Percentiles rank a stretch among this genome's conserved stretches.
Conservation (phyloP, 768 basidiomycete species). For the Saitozyma sp. region DNA sequence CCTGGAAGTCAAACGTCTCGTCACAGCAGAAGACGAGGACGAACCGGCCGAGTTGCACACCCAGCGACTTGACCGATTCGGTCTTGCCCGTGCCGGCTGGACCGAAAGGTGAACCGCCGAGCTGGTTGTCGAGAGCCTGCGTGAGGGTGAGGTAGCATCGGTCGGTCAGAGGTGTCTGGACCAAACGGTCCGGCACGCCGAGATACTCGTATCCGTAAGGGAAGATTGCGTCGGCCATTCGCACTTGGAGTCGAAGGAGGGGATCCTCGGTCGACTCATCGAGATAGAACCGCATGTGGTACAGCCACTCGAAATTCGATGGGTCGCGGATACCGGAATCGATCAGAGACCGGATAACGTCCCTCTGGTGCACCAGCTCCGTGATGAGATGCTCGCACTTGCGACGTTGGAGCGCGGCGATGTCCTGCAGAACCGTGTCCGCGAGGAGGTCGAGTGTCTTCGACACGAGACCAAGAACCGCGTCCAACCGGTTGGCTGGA, state of each 20-base stretch:
- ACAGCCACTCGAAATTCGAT: constrained; percentile 85
- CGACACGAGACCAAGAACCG: constrained; percentile 69
- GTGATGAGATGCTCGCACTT: constrained; percentile 99
- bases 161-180: constrained; percentile 97
- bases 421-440: constrained; percentile 88
- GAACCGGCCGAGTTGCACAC: constrained; percentile 94
- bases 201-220: constrained; percentile 99
- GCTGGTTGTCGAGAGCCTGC: constrained; percentile 89
- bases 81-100: constrained; percentile 99
- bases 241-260: constrained; percentile 74
- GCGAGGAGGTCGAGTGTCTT: constrained; percentile 92
- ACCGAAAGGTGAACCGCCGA: constrained; percentile 96
- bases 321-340: constrained; percentile 65
- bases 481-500: constrained; percentile 57
- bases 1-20: constrained; percentile 99
- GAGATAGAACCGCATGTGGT: constrained; percentile 98
- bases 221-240: constrained; percentile 86
- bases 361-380: constrained; percentile 95
- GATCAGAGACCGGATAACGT: constrained; percentile 81
- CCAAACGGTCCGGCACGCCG: constrained; percentile 92
- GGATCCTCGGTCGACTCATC: constrained; percentile 70
- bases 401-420: constrained; percentile 83
- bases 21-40: constrained; percentile 99
- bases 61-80: constrained; percentile 97
- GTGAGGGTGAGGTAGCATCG: constrained; percentile 94